A percentile compares a stretch with the other conserved stretches of the same genome.
Evolutionary conservation across 2,329 filamentous ascomycete genomes (phyloP).

Genomic region (Keithomyces neogunnii): DNA sequence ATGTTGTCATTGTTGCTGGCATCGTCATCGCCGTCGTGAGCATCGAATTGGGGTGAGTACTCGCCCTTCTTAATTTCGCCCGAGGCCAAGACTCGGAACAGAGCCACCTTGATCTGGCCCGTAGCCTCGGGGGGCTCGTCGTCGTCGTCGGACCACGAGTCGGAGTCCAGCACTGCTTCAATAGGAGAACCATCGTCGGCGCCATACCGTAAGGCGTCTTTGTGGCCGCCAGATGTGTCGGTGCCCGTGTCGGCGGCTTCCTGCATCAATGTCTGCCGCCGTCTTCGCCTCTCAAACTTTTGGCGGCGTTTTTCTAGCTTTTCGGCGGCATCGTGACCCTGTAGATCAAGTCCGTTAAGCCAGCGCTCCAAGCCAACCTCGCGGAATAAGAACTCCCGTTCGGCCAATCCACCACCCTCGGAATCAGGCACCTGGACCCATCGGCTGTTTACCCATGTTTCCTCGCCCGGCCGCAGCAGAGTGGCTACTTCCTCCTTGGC

Average conservation of each 20-base stretch:
- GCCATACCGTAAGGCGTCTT: slow-evolving; percentile 69
- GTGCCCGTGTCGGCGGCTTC: slow-evolving; percentile 25
- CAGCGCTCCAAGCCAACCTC: slow-evolving; percentile 94
- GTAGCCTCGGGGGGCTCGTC: slow-evolving; percentile 90
- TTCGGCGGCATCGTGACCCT: slow-evolving; percentile 83
- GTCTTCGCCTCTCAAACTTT: slow-evolving; percentile 64
- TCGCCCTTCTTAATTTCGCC: slow-evolving; percentile 97
- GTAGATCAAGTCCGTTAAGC: slow-evolving; percentile 92
- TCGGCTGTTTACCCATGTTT: slow-evolving; percentile 97
- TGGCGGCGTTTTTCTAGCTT: slow-evolving; percentile 82
- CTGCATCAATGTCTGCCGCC: slow-evolving; percentile 46
- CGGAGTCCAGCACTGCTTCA: slow-evolving; percentile 59
- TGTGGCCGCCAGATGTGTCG: slow-evolving; percentile 27
- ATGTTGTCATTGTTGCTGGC: slow-evolving; percentile 46
- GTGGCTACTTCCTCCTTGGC: slow-evolving; percentile 96
- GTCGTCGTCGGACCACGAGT: slow-evolving; percentile 68
- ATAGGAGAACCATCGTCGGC: slow-evolving; percentile 67
- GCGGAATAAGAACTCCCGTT: slow-evolving; percentile 93
- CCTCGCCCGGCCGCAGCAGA: slow-evolving; percentile 80
- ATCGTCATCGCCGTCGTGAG: slow-evolving; percentile 87
- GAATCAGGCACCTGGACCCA: slow-evolving; percentile 92
- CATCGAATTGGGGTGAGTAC: slow-evolving; percentile 95
- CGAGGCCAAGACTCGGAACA: slow-evolving; percentile 90
- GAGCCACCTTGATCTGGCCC: slow-evolving; percentile 94
- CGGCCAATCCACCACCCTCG: slow-evolving; percentile 88